phyloP scores from a whole-genome alignment of 129 eudicot species.

The Cynara cardunculus region DNA sequence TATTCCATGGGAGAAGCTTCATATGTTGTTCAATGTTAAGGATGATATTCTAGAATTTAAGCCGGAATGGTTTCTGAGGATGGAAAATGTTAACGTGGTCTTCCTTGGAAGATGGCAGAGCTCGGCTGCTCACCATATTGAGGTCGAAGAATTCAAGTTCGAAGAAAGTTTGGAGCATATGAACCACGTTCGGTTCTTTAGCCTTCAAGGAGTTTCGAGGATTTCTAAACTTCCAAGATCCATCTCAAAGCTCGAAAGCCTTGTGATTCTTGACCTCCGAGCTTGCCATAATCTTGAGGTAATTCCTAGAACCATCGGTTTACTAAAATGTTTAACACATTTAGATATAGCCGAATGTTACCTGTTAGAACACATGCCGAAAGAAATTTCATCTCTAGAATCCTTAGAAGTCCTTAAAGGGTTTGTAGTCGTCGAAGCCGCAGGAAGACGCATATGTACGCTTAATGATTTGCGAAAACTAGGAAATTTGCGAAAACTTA shows the following conservation, averaged over 20 bases:
- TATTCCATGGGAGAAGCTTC: constrained; percentile 26
- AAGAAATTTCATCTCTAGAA: constrained; percentile 27
- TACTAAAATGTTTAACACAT: constrained; percentile 44
- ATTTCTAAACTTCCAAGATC: constrained; percentile 35
- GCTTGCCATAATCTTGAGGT: constrained; percentile 48
- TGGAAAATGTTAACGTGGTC: constrained; percentile 36
- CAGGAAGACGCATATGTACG: constrained; percentile 10
- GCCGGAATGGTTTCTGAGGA: constrained; percentile 43
- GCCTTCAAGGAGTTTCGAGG: constrained; percentile 60
- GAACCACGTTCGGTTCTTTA: constrained; percentile 38
- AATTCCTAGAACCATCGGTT: constrained; percentile 41
- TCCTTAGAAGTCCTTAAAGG: constrained; percentile 48
- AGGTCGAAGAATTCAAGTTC: constrained; percentile 33
- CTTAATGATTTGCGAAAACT: constrained; percentile 31
- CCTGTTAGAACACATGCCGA: constrained; percentile 40
- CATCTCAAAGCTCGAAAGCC: constrained; percentile 30
- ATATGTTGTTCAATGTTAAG: constrained; percentile 39
- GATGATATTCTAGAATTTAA: constrained; percentile 33
- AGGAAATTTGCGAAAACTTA: constrained; percentile 35
- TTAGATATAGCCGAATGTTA: constrained; percentile 62
- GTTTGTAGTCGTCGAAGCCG: constrained; percentile 25
- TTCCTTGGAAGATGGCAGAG: constrained; percentile 54
- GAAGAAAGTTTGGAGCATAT: constrained; percentile 21
- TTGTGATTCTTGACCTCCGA: constrained; percentile 49
- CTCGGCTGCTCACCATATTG: constrained; percentile 34